phyloP scores from a whole-genome alignment of 352 stramenopile species.

The Phytophthora multivora region DNA sequence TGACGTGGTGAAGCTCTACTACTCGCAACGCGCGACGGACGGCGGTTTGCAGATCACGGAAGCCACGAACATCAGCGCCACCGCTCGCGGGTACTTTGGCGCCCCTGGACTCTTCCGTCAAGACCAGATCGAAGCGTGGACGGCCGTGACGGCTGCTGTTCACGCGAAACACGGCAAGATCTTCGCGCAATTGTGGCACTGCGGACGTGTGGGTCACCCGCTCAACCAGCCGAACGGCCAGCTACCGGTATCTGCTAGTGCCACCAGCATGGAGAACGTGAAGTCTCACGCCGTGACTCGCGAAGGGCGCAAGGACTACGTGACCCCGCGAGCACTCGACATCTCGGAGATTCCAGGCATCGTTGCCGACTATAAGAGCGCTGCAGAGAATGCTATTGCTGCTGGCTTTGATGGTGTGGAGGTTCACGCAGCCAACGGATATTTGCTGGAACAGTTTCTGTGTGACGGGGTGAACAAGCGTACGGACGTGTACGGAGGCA shows the following conservation, averaged over 20 bases:
- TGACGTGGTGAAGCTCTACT: constrained; percentile 39
- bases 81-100: constrained; percentile 29
- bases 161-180: constrained; percentile 24
- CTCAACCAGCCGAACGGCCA: constrained; percentile 21
- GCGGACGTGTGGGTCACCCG: constrained; percentile 17
- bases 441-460: constrained; percentile 90
- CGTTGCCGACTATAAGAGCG: constrained; percentile 69
- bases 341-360: constrained; percentile 67
- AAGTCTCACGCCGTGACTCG: constrained; percentile 8
- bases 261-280: constrained; percentile 4
- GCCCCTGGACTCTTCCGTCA: constrained; percentile 44
- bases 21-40: constrained; percentile 43
- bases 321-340: constrained; percentile 59
- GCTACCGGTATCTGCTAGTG: constrained; percentile 20
- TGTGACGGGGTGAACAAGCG: constrained; percentile 71
- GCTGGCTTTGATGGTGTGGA: constrained; percentile 92
- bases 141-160: constrained; percentile 36
- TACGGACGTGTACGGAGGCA: constrained; percentile 81
- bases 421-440: constrained; percentile 89
- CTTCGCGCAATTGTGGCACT: constrained; percentile 24
- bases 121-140: constrained; percentile 43
- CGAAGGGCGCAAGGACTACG: constrained; percentile 37
- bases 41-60: constrained; percentile 57
- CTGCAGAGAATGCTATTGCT: constrained; percentile 57
- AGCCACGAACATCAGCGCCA: constrained; percentile 54